Evolutionary conservation across 768 basidiomycete genomes (phyloP), one percentile per base, ranked within the genome.

Genomic region (Gyrodon lividus): DNA sequence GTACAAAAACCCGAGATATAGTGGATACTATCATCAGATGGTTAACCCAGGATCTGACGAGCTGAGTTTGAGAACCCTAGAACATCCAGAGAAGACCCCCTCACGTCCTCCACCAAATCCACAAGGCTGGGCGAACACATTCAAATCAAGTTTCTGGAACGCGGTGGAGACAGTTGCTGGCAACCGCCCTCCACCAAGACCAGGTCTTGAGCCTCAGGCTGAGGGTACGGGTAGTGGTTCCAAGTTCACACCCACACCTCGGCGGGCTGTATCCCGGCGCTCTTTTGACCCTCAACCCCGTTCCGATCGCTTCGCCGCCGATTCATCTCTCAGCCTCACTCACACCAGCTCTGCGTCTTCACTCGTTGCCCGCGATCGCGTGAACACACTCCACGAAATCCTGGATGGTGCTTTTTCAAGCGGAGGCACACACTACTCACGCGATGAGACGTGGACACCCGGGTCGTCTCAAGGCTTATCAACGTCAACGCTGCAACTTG

Each of bases 161-260:
- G 79, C 77, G 5, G 74, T 82, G 57, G 78, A 76, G 57, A 69
- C 75, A 2, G 76, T 82, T 44, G 74, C 77, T 35, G 70, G 75
- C n/a, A 74, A 64, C 55, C 57, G 78, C 23, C 57, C 70, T n/a
- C 31, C 52, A 20, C 51, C 51, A 22, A 49, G 53, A 0, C 34
- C 48, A 17, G 64, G 50, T 17, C 7, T 23, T 37, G 52, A 45
- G 20, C 20, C 39, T 9, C 28, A 26, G n/a, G 19, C 8, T 24
- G 19, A 7, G 12, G 47, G 49, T 28, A 2, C 14, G 4, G 49
- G 44, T 7, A 28, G 31, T 30, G 56, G 59, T 19, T 64, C 63
- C 12, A 48, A 46, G 26, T 61, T 64, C 39, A 64, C 63, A 0
- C 61, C 52, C 35, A 56, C 55, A 40, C 64, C 64, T 22, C 55